A percentile compares a stretch with the other conserved stretches of the same genome.
phyloP scores from a whole-genome alignment of 2,329 filamentous ascomycete genomes.

The Sphaerulina musiva region DNA sequence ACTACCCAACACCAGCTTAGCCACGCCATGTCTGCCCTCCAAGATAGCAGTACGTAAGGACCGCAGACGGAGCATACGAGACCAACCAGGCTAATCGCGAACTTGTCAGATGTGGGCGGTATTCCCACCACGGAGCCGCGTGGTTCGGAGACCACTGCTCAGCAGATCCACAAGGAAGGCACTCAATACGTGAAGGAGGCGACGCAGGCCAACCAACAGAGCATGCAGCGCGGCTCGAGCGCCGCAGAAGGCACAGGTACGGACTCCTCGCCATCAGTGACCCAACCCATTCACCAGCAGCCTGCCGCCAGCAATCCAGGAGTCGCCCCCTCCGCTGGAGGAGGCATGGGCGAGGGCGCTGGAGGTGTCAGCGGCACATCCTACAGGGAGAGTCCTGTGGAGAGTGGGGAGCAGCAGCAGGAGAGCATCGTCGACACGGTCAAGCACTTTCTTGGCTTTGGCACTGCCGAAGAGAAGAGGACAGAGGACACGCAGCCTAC shows the following conservation, averaged over 20 bases:
- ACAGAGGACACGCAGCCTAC: slow-evolving; percentile 11
- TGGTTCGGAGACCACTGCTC: neutral
- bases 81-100: neutral
- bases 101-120: slow-evolving; percentile 6
- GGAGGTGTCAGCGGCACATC: slow-evolving; percentile 22
- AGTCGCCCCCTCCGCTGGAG: slow-evolving; percentile 16
- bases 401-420: slow-evolving; percentile 5
- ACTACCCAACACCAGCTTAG: neutral
- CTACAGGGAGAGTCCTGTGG: slow-evolving; percentile 18
- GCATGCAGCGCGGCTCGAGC: neutral
- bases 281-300: slow-evolving; percentile 6
- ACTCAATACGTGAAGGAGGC: slow-evolving; percentile 22
- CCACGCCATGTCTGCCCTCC: slow-evolving; percentile 4
- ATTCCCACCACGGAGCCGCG: slow-evolving; percentile 2
- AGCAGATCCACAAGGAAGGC: slow-evolving; percentile 21
- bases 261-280: neutral
- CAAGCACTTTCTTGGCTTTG: slow-evolving; percentile 21
- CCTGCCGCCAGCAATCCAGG: slow-evolving; percentile 23
- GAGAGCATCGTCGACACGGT: slow-evolving; percentile 21
- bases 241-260: slow-evolving; percentile 11
- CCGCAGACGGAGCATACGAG: neutral
- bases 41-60: slow-evolving; percentile 4
- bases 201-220: slow-evolving; percentile 7
- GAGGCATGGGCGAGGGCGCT: slow-evolving; percentile 16
- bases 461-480: slow-evolving; percentile 12